Conservation (phyloP, 2,329 filamentous ascomycete species). For the Plenodomus biglobosus region DNA sequence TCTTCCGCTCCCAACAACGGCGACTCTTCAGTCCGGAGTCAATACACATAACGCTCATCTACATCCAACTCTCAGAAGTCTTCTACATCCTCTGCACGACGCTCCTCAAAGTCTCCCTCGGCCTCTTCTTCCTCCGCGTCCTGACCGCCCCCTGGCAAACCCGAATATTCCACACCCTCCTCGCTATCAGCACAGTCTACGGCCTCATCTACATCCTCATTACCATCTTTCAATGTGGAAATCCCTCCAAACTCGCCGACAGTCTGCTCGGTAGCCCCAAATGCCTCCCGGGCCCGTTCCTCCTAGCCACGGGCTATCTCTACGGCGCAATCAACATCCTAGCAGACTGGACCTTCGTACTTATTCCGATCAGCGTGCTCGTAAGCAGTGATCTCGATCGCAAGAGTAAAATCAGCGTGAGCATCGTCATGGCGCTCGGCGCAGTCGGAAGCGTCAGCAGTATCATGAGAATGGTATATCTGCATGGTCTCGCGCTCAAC, state of each 20-base stretch:
- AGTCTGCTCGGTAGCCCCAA: constrained; percentile 16
- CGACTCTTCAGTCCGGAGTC: constrained; percentile 15
- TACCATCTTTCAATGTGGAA: constrained; percentile 35
- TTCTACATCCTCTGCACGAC: constrained; percentile 56
- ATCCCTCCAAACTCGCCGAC: constrained; percentile 29
- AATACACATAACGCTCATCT: constrained; percentile 22
- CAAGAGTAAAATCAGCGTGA: constrained; percentile 51
- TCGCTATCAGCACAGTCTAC: constrained; percentile 26
- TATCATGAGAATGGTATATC: constrained; percentile 37
- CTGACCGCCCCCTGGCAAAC: constrained; percentile 38
- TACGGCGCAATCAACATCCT: constrained; percentile 38
- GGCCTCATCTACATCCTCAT: constrained; percentile 36
- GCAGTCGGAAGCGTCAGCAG: constrained; percentile 40
- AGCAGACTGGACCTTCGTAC: constrained; percentile 41
- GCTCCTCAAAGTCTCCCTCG: constrained; percentile 48
- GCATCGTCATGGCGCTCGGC: constrained; percentile 49
- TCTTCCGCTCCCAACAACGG: constrained; percentile 7
- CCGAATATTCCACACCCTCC: constrained; percentile 25
- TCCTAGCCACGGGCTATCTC: constrained; percentile 31
- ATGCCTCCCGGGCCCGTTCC: constrained; percentile 28
- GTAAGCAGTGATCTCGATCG: constrained; percentile 49
- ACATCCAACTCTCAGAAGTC: constrained; percentile 47
- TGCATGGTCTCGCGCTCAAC: constrained; percentile 26
- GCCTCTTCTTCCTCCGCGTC: constrained; percentile 42
- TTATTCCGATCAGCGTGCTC: constrained; percentile 37